These are phyloP conservation scores for Leccinellum luteum DNA, from an alignment of 768 basidiomycete species.

Conservation along the genomic window DNA sequence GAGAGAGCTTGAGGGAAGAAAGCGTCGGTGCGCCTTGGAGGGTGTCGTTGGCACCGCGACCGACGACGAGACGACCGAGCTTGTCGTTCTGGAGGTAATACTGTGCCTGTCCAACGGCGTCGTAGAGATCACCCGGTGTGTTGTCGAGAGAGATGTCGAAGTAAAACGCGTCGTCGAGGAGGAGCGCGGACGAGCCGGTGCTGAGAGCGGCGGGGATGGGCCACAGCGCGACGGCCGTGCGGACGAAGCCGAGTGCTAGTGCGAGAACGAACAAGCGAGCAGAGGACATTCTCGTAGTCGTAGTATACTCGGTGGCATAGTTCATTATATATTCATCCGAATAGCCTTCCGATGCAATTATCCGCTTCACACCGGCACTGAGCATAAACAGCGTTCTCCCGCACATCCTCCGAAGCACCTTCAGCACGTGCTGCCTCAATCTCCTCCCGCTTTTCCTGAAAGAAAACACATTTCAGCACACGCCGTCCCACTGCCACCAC, in stretches of 20 bases:
- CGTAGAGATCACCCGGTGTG: constrained; percentile 33
- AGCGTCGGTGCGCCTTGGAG: constrained; percentile 28
- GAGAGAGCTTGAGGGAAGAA: constrained; percentile 25
- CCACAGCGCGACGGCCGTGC: neutral
- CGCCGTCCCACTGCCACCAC: neutral
- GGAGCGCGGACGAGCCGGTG: constrained; percentile 15
- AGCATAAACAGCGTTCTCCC: constrained; percentile 44
- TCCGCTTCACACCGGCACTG: constrained; percentile 50
- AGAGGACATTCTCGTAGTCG: neutral
- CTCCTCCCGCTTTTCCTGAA: constrained; percentile 24
- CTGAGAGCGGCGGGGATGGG: neutral
- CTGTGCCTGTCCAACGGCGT: constrained; percentile 32
- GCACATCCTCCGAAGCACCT: constrained; percentile 2
- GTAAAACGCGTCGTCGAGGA: constrained; percentile 25
- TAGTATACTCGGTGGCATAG: too few species aligned
- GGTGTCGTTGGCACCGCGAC: constrained; percentile 35
- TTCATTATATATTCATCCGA: constrained; percentile 14
- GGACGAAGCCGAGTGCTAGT: constrained; percentile 3
- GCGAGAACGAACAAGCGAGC: neutral
- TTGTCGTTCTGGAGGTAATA: constrained; percentile 35
- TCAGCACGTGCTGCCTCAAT: constrained; percentile 3
- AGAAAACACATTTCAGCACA: neutral
- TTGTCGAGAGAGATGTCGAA: constrained; percentile 25
- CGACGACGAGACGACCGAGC: constrained; percentile 40
- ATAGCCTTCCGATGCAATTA: constrained; percentile 46